phyloP scores from a whole-genome alignment of 352 stramenopile species.

The Phytophthora capsici region DNA sequence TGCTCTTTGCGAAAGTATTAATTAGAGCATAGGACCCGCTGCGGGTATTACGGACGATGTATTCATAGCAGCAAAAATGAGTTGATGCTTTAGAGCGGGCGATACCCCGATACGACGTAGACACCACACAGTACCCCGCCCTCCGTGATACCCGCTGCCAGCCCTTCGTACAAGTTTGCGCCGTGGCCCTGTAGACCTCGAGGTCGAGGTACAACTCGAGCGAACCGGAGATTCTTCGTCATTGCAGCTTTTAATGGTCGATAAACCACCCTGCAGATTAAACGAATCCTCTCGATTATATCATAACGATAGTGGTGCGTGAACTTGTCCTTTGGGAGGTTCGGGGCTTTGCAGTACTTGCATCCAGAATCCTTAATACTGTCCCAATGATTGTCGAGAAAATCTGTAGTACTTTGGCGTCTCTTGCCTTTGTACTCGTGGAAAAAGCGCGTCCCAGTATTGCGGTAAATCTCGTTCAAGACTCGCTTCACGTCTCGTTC shows the following conservation, averaged over 20 bases:
- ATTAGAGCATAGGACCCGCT: no score
- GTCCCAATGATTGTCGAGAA: background rate
- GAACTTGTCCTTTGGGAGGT: no score
- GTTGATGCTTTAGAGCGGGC: no score
- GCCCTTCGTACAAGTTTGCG: background rate
- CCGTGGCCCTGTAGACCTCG: background rate
- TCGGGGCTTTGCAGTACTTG: background rate
- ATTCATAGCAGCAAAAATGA: no score
- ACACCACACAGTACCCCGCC: background rate
- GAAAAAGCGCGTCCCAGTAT: slow-evolving; percentile 1
- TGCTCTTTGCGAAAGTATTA: no score
- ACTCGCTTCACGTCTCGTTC: background rate
- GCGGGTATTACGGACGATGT: no score
- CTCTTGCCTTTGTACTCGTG: background rate
- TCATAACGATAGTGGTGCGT: no score
- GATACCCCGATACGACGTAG: background rate
- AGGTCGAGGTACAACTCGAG: background rate
- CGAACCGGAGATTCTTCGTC: background rate
- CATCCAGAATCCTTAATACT: background rate
- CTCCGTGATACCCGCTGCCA: background rate
- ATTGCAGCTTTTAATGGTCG: background rate
- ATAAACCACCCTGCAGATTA: background rate
- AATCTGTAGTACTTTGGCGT: background rate
- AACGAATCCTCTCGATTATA: background rate
- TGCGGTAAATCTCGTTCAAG: background rate